Evolutionary conservation across 2,329 filamentous ascomycete species (phyloP), one percentile per base, ranked within the genome.

Genomic region (Diplodia corticola): DNA sequence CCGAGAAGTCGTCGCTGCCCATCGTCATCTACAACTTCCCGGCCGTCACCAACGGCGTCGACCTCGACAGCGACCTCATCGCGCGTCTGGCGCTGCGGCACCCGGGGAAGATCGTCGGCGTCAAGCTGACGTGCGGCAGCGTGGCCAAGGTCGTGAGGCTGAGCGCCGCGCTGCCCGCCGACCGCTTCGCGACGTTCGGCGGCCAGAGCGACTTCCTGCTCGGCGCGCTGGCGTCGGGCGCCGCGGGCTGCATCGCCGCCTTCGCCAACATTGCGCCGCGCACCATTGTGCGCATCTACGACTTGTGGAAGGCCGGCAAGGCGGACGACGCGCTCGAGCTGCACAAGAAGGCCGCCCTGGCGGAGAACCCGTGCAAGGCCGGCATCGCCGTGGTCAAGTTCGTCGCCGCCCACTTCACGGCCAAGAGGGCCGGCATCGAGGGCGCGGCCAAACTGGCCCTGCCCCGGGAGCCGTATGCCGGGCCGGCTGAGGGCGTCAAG

Each of bases 1-100:
- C 89, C 2, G 80, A 83, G 59, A 82, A 82, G 1, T 86, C 83
- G 20, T 83, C 85, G 0, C 73, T 91, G 1, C 89, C 89, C 0
- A 80, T 91, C 26, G 77, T 91, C 48, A 87, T 92, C 67, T 91
- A 91, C 81, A 91, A 91, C 77, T 91, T 88, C 80, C 89, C 89
- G 1, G 87, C 82, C 5, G 88, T 89, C 4, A 87, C 84, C 26
- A 84, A 87, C 13, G 89, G 89, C 4, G 80, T 91, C 10, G 89
- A 91, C 71, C 80, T 91, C 51, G 86, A 87, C 73, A 90, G 87
- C 0, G 88, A 90, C 68, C 84, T 86, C 71, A 87, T 91, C 69
- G 79, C 84, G 2, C 77, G 80, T 0, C 79, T 91, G 4, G 83
- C 84, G 13, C 76, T 82, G 67, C 69, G 69, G 3, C 85, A 89